Percentiles rank a stretch among this genome's conserved stretches.
Evolutionary conservation across 2,329 filamentous ascomycete species (phyloP).

Genomic region (Trematosphaeria pertusa): DNA sequence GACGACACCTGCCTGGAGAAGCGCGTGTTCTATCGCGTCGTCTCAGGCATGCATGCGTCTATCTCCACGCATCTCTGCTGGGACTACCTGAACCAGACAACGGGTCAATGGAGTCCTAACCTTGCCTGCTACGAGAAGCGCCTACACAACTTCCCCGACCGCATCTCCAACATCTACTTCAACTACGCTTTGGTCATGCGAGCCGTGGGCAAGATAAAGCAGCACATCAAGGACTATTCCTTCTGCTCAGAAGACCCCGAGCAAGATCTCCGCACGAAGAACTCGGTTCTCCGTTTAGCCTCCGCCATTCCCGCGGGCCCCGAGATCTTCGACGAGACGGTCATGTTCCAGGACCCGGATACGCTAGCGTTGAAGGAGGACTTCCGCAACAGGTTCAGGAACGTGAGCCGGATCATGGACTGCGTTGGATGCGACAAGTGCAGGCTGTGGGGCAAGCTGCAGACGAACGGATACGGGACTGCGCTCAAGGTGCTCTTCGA

Average conservation of each 20-base stretch:
- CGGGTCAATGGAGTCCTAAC: slow-evolving; percentile 91
- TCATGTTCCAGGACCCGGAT: slow-evolving; percentile 83
- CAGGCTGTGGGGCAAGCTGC: slow-evolving; percentile 95
- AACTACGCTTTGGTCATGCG: slow-evolving; percentile 97
- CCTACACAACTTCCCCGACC: slow-evolving; percentile 84
- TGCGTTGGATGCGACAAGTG: slow-evolving; percentile 99
- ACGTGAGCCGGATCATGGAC: slow-evolving; percentile 96
- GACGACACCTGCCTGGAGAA: slow-evolving; percentile 97
- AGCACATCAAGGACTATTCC: slow-evolving; percentile 81
- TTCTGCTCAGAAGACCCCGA: slow-evolving; percentile 87
- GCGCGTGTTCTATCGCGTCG: slow-evolving; percentile 94
- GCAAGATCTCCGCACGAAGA: slow-evolving; percentile 80
- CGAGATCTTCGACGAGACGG: slow-evolving; percentile 89
- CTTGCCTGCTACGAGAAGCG: slow-evolving; percentile 85
- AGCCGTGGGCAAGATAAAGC: slow-evolving; percentile 87
- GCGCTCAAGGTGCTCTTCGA: slow-evolving; percentile 97
- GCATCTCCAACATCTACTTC: slow-evolving; percentile 97
- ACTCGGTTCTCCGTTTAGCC: slow-evolving; percentile 80
- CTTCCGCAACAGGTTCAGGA: slow-evolving; percentile 95
- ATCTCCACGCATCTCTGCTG: slow-evolving; percentile 96
- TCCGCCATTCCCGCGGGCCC: slow-evolving; percentile 69
- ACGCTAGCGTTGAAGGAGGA: slow-evolving; percentile 90
- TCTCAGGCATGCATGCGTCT: slow-evolving; percentile 97
- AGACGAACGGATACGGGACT: slow-evolving; percentile 92
- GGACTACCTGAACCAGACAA: slow-evolving; percentile 94